These are phyloP conservation scores for Neurospora pannonica DNA, from an alignment of 495 filamentous ascomycete genomes.

Conservation along the genomic window DNA sequence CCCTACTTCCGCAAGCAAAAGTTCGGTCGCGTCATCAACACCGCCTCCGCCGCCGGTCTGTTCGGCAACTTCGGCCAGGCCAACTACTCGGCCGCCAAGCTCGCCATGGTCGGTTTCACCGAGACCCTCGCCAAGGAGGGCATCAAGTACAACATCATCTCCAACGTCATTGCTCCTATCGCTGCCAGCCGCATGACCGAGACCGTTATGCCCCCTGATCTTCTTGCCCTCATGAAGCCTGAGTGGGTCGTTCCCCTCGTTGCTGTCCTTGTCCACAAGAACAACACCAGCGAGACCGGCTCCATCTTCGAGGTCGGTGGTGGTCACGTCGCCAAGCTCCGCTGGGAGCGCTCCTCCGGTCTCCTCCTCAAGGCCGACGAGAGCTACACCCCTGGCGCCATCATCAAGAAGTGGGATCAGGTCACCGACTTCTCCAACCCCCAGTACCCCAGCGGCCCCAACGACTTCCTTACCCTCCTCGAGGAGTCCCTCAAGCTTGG, in stretches of 20 bases:
- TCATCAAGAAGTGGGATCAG: conserved; percentile 80
- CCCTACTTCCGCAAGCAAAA: conserved; percentile 98
- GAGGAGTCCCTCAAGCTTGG: conserved; percentile 76
- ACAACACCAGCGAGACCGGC: conserved; percentile 76
- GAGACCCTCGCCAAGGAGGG: conserved; percentile 98
- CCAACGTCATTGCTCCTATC: conserved; percentile 93
- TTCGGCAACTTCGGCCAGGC: conserved; percentile 94
- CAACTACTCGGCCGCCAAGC: conserved; percentile 97
- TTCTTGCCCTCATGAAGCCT: conserved; percentile 80
- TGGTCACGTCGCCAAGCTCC: conserved; percentile 84
- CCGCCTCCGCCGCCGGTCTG: conserved; percentile 86
- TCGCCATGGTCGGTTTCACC: conserved; percentile 94
- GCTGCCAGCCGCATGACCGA: conserved; percentile 96
- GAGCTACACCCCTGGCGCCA: conserved; percentile 76
- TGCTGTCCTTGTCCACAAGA: conserved; percentile 79
- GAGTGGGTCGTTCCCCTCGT: conserved; percentile 96
- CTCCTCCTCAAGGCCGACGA: conserved; percentile 84
- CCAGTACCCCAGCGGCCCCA: conserved; percentile 74
- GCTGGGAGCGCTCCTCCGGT: conserved; percentile 93
- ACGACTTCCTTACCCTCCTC: conserved; percentile 79
- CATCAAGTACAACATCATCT: conserved; percentile 94
- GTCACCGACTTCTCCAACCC: conserved; percentile 82
- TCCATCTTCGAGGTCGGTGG: conserved; percentile 90
- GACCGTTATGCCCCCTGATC: conserved; percentile 93
- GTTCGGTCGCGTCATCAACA: conserved; percentile 94